These are phyloP conservation scores for Pachysandra terminalis DNA, from an alignment of 164 flowering plant genomes.

Conservation along the genomic window DNA sequence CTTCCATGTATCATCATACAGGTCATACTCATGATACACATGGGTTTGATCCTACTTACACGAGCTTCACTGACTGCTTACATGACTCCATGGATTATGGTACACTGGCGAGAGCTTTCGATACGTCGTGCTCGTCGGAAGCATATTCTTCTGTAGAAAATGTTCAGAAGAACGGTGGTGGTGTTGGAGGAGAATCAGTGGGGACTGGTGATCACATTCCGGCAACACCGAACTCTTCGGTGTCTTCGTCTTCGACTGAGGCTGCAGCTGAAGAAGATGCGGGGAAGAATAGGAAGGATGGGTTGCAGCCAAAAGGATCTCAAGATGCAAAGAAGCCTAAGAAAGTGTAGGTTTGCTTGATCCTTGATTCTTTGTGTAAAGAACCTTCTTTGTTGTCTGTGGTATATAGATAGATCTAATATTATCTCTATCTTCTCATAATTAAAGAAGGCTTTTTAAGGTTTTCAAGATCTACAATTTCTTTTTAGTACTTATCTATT, in stretches of 20 bases:
- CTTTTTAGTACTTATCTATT: too few species aligned
- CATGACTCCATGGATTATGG: conserved; percentile 34
- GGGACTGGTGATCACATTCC: conserved; percentile 22
- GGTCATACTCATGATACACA: conserved; percentile 5
- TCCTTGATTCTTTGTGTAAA: background rate
- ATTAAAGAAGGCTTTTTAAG: background rate
- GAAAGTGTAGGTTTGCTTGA: conserved; percentile 41
- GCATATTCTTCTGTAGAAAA: conserved; percentile 29
- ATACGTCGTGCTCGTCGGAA: conserved; percentile 41
- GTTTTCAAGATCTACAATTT: too few species aligned
- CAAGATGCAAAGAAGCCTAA: conserved; percentile 40
- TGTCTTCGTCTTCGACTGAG: conserved; percentile 57
- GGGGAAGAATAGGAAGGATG: conserved; percentile 32
- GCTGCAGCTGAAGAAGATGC: conserved; percentile 46
- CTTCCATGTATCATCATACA: background rate
- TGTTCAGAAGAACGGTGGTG: conserved; percentile 13
- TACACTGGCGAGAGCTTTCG: conserved; percentile 36
- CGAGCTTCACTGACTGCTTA: conserved; percentile 45
- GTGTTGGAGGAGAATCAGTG: conserved; percentile 5
- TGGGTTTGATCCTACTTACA: conserved; percentile 30
- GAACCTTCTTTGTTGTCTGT: background rate
- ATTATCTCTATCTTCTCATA: too few species aligned
- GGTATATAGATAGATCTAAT: background rate
- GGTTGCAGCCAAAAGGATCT: conserved; percentile 22
- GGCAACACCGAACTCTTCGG: conserved; percentile 50